Evolutionary conservation across 2,329 filamentous ascomycete genomes (phyloP), one percentile per base, ranked within the genome.

Genomic region (Fusarium praegraminearum): DNA sequence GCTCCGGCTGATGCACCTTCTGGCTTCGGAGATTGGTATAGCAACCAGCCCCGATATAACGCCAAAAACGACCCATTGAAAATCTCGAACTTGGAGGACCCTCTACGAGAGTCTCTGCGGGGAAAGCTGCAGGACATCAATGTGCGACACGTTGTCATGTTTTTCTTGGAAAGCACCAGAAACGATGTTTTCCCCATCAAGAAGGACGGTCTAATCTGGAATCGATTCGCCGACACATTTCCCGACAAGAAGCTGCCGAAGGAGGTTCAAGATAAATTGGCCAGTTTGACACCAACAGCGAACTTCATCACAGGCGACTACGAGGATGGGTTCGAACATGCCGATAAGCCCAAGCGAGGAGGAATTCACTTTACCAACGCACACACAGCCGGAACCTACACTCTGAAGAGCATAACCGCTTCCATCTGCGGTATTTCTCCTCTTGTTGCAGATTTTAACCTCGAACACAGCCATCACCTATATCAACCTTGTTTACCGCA

Each of bases 401-500:
- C 82, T 0, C 73, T 83, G 30, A 84, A 84, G 70, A 83, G 80
- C 55, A 56, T 83, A 16, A 75, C 77, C 0, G 82, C 78, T 7
- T 80, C 80, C 11, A 58, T 83, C 10, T 84, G 82, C 45, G 82
- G 82, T 7, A 67, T 83, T n/a, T 76, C 75, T 0, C 82, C 82
- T 0, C 64, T 84, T 13, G 75, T 82, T 4, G 79, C 76, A 4
- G 81, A 83, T 38, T 81, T 81, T 57, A 83, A 83, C 35, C 74
- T 77, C 20, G 82, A 84, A 60, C 79, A 78, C 52, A 67, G 76
- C 6, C 76, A 82, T 26, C 78, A 83, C 52, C 73, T 83, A 24
- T 83, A 83, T 62, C 80, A 83, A 43, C 82, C 82, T 0, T 84
- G 82, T 45, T 59, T 84, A 50, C 78, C 83, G 1, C 82, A 80